Conservation (phyloP, 2,329 filamentous ascomycete species). For the Aspergillus flavus region DNA sequence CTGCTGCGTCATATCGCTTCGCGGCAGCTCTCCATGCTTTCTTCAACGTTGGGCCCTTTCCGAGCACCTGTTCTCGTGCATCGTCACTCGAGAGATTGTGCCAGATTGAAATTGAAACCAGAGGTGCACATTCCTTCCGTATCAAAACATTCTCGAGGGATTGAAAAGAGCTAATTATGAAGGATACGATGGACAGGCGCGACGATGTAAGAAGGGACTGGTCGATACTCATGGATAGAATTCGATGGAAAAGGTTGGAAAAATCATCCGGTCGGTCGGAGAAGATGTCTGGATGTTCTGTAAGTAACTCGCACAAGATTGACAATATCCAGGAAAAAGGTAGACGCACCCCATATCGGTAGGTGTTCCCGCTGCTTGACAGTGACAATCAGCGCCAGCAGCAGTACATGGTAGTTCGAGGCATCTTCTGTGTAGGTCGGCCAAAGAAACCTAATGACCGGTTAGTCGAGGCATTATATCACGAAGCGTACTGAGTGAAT, state of each 20-base stretch:
- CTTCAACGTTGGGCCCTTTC: conserved; percentile 71
- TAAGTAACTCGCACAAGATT: conserved; percentile 32
- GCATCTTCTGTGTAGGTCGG: conserved; percentile 86
- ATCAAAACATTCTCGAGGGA: conserved; percentile 87
- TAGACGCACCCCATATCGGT: conserved; percentile 76
- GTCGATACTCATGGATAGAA: conserved; percentile 84
- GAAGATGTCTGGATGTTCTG: conserved; percentile 64
- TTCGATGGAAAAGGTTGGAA: conserved; percentile 82
- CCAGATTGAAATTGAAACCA: conserved; percentile 95
- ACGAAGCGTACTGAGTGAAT: not conserved
- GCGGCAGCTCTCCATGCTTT: conserved; percentile 88
- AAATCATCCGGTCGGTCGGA: conserved; percentile 77
- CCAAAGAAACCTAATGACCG: conserved; percentile 77
- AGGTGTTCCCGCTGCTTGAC: conserved; percentile 86
- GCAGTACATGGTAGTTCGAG: conserved; percentile 87
- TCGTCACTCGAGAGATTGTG: conserved; percentile 83
- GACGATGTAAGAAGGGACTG: conserved; percentile 66
- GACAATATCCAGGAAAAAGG: not conserved
- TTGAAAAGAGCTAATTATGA: conserved; percentile 90
- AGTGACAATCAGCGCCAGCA: conserved; percentile 83
- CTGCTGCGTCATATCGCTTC: conserved; percentile 85
- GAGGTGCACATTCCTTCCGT: conserved; percentile 91
- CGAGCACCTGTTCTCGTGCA: conserved; percentile 71
- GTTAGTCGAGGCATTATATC: conserved; percentile 20
- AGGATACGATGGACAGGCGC: conserved; percentile 81